Conservation (phyloP, 2,329 filamentous ascomycete species). For the Ophiostoma sp. region DNA sequence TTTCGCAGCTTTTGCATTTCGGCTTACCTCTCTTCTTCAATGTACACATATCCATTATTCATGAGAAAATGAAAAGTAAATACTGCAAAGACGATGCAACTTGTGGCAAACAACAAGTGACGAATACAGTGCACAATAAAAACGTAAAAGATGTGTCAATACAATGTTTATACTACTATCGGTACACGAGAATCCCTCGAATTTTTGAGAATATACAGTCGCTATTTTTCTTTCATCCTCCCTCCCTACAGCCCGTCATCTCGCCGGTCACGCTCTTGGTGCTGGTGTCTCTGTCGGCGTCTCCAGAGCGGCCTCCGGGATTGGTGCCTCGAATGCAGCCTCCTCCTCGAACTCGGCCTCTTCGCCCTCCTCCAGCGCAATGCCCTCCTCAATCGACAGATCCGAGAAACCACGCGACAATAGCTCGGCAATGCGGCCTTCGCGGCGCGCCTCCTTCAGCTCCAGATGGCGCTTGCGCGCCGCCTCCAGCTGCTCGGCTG, state of each 20-base stretch:
- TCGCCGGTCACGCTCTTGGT: constrained; percentile 8
- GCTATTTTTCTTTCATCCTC: constrained; percentile 2
- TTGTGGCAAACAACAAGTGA: not conserved
- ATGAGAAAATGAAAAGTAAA: not conserved
- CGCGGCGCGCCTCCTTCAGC: constrained; percentile 53
- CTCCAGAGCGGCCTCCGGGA: not conserved
- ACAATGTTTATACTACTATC: constrained; percentile 13
- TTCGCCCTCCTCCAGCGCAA: not conserved
- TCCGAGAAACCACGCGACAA: constrained; percentile 28
- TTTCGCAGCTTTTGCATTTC: not conserved
- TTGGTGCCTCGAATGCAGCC: not conserved
- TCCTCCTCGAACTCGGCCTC: not conserved
- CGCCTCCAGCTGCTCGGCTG: constrained; percentile 47
- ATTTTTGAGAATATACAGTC: constrained; percentile 16
- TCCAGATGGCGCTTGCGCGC: constrained; percentile 54
- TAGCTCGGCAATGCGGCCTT: constrained; percentile 43
- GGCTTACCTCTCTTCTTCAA: constrained; percentile 16
- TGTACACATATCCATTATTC: constrained; percentile 18
- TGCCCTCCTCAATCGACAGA: constrained; percentile 25
- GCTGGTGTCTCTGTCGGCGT: not conserved
- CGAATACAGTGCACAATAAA: no score
- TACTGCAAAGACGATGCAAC: not conserved
- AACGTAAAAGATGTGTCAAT: not conserved
- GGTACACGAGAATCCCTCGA: not conserved
- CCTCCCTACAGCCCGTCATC: not conserved